Conservation (phyloP, 2,329 filamentous ascomycete species). For the Fusarium dlaminii region DNA sequence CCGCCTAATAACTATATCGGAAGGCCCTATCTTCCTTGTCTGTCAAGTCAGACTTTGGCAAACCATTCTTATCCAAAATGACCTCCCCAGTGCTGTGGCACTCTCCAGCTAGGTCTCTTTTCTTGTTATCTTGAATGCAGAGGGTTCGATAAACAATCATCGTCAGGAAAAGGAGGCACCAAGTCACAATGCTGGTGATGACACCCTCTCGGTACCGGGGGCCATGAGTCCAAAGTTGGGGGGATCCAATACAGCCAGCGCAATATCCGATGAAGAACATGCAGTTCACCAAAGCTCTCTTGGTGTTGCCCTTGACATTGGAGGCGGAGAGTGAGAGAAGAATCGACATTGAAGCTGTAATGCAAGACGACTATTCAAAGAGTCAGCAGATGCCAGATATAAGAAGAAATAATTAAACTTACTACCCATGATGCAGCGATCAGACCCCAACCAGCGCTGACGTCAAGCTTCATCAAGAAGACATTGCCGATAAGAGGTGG, state of each 20-base stretch:
- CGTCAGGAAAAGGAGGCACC: not conserved
- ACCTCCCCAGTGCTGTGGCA: not conserved
- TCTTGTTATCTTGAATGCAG: not conserved
- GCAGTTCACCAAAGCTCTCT: not conserved
- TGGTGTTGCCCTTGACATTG: not conserved
- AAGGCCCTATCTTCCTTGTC: not conserved
- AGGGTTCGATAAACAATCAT: not conserved
- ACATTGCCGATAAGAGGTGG: not conserved
- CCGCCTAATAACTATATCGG: not conserved
- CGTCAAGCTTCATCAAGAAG: not conserved
- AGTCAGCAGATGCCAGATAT: not conserved
- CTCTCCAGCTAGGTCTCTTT: not conserved
- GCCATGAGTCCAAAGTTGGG: not conserved
- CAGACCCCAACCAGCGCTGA: not conserved
- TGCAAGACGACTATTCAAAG: not conserved
- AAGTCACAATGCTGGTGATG: not conserved
- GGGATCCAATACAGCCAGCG: not conserved
- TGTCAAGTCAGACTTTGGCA: not conserved
- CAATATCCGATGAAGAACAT: slow-evolving; percentile 4
- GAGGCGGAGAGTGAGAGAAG: not conserved
- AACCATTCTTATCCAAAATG: not conserved
- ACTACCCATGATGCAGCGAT: not conserved
- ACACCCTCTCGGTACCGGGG: not conserved
- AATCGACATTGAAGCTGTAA: not conserved
- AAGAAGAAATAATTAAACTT: not conserved